Evolutionary conservation across 352 stramenopile genomes (phyloP), one percentile per base, ranked within the genome.

Genomic region (Globisporangium paroecandrum): DNA sequence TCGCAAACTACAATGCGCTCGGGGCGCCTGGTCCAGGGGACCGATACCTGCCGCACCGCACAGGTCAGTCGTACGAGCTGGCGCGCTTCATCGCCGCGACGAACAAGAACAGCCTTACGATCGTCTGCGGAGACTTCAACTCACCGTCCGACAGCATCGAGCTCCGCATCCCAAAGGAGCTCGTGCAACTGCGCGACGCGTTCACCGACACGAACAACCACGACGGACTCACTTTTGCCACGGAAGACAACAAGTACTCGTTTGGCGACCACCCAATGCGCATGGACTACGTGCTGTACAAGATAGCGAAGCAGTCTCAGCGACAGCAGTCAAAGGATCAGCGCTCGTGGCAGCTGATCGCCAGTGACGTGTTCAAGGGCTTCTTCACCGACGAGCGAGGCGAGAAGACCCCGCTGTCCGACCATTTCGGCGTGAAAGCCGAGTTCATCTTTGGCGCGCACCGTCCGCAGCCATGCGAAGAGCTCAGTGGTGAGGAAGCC

Each of bases 231-330:
- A 92, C 86, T 51, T 94, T 94, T 58, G 86, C 82, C 4, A 87
- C 83, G 1, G 79, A 79, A 20, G 86, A 94, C 66, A 94, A 94
- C 76, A 89, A 90, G 64, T 94, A 85, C 66, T 92, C 83, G 57
- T 77, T 90, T 64, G 83, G 86, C 1, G 86, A 94, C 12, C 79
- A 91, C 69, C 86, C 86, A 2, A 94, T 94, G 86, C 81, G 86
- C 24, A 94, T 94, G 86, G 86, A 94, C 65, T 94, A 94, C 61
- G 73, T 94, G 24, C 75, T 94, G 59, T 94, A 92, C 79, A 88
- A 89, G 71, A 72, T 81, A 25, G 29, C 65, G 24, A 69, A 68
- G 53, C 54, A 64, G 29, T 36, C 34, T 32, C 18, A 29, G n/a
- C 54, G 38, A n/a, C 27, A 61, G 29, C 8, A 18, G 29, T 29